Base-by-base conservation (phyloP, 2,329 filamentous ascomycete species). In the Colletotrichum ledebouriae region DNA sequence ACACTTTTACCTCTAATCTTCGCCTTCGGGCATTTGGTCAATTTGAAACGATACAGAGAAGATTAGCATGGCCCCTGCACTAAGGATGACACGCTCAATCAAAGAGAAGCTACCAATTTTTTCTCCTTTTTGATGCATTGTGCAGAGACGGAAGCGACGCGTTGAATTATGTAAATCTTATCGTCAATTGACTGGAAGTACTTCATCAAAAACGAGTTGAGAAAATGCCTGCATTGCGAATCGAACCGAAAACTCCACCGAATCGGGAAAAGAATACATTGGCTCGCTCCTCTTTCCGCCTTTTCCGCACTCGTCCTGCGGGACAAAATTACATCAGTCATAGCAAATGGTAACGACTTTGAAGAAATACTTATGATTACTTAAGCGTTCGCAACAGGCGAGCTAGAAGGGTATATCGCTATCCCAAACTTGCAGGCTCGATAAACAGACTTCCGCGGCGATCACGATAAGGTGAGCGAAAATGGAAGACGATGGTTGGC, bases 51-150 rank as follows among this genome's bases (percentile, higher is more conserved):
- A 73, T 74, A 73, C 70, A 74, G 65, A 59, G 60, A 59, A 64
- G 60, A 68, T 59, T 92, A 92, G 90, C 90, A 92, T 92, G 90
- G 90, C 90, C 90, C 87, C 87, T 90, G 87, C 86, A 89, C 92
- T 94, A 95, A 95, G 92, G 92, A 94, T 95, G 92, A 94, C 92
- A 94, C 90, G 90, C 89, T 91, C 85, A 88, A 89, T 88, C 89
- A 91, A 91, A 92, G 90, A 91, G 89, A 90, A 88, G 86, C 88
- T 87, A 85, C 67, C 69, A 67, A 72, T 53, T 52, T 59, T 52
- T 59, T 47, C n/a, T 34, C 2, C 2, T 25, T 52, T 33, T 13
- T n/a, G 39, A 49, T 59, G 49, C 29, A 37, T 59, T 10, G 11
- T 15, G 2, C 11, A 6, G 37, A 39, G 37, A 39, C 37, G 3